Base-by-base conservation (phyloP, 176 grass and related monocot genomes). In the Phyllostachys edulis region DNA sequence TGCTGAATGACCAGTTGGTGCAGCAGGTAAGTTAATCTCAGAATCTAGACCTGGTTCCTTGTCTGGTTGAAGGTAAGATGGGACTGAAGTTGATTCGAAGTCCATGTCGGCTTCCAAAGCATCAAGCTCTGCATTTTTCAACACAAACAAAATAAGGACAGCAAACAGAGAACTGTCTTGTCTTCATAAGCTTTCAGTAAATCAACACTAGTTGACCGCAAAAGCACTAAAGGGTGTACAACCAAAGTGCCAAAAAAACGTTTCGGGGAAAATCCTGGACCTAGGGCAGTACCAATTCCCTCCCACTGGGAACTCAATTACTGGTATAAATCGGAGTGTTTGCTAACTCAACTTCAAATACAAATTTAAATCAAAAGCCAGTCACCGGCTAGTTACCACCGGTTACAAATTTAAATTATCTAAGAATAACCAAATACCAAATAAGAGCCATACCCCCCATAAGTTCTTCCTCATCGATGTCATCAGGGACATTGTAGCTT, bases 21-120 rank as follows among this genome's bases (percentile, higher is more conserved):
- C 91, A 70, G 91, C 79, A 55, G 96, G 96, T 24, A 96, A 52
- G 75, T 87, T 89, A 26, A 99, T 74, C 50, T 96, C 96, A 29
- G 87, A 42, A 76, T 96, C 89, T 56, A 92, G 45, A 73, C 95
- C 93, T 9, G 93, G 24, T 75, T 91, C 86, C 80, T 90, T 94
- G 17, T 95, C 93, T 69, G 93, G 96, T 77, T 96, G 93, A 81
- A 99, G 96, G 60, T 99, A 96, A 29, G 93, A 94, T 14, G 96
- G 96, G 74, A 99, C 88, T 56, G 96, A 87, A 72, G 92, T 90
- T 12, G 88, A 84, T 50, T 93, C 94, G 4, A 90, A 87, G 65
- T 87, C 93, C 93, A 99, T 96, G 67, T 96, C 96, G 1, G 93
- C 96, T 87, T 99, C 96, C 88, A 96, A 88, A 38, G 96, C 96